Conservation (phyloP, 768 basidiomycete species). For the Naganishia vaughanmartiniae region DNA sequence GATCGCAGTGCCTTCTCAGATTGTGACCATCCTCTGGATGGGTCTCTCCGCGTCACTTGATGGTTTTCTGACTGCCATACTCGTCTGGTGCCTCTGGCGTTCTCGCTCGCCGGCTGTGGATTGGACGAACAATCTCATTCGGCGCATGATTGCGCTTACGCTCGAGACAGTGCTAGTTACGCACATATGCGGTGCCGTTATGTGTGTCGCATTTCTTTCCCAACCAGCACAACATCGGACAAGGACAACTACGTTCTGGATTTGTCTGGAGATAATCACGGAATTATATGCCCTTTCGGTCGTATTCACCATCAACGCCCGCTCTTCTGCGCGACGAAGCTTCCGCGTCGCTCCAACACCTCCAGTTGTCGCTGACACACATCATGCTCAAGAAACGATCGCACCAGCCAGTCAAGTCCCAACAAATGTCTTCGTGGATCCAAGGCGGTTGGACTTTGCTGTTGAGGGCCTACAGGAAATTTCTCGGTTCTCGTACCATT, state of each 20-base stretch:
- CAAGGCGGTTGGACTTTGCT: constrained; percentile 5
- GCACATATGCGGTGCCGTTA: constrained; percentile 41
- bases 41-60: constrained; percentile 45
- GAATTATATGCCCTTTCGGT: constrained; percentile 45
- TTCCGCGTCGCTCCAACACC: not conserved
- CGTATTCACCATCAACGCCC: constrained; percentile 46
- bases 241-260: constrained; percentile 42
- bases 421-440: not conserved
- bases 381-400: not conserved
- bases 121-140: constrained; percentile 33
- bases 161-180: constrained; percentile 47
- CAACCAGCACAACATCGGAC: constrained; percentile 39
- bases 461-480: constrained; percentile 6
- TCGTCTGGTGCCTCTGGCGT: constrained; percentile 37
- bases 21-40: constrained; percentile 48
- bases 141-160: constrained; percentile 38
- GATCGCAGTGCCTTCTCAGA: constrained; percentile 42
- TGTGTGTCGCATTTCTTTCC: constrained; percentile 46
- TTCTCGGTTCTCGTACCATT: constrained; percentile 12
- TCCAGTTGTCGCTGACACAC: not conserved
- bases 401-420: not conserved
- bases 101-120: constrained; percentile 28
- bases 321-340: constrained; percentile 18
- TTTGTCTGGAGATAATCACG: constrained; percentile 42
- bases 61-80: constrained; percentile 38